Evolutionary conservation across 352 stramenopile genomes (phyloP), one percentile per base, ranked within the genome.

Genomic region (Globisporangium cylindrosporum): DNA sequence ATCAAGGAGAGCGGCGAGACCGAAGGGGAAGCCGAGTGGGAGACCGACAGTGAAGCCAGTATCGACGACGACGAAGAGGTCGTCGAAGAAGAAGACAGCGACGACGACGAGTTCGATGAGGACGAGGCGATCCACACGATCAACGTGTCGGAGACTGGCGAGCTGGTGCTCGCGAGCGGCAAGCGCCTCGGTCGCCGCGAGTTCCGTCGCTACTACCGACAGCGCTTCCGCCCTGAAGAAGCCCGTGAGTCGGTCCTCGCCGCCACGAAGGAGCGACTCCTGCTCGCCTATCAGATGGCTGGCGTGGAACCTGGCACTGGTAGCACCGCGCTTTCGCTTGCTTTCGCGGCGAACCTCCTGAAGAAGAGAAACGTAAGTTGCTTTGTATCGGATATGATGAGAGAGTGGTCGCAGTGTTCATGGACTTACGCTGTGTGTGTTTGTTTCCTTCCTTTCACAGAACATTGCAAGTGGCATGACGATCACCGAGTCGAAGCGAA

Each of bases 171-270:
- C 9, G 76, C 86, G 9, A 93, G 81, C 67, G 93, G 93, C 38
- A 78, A 85, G 18, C 86, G 90, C 20, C 70, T 98, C 15, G 93
- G 93, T n/a, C 88, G 93, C 27, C 90, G 93, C 59, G 86, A 95
- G 67, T 97, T 94, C 75, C 79, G 80, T 54, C 80, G 89, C 56
- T 98, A 97, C 76, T 98, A 97, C 84, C 91, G 90, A 54, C 92
- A 98, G 75, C 79, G 73, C 54, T 96, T 96, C 76, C 83, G 84
- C 62, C 86, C 84, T 4, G 86, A 96, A 25, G 88, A 96, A 53
- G 74, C 72, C 29, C 83, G 89, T 32, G 85, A 81, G 29, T 91
- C 84, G 15, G 86, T 97, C 51, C 75, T 92, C 36, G 88, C 88
- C 24, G 84, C 78, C 20, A 90, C 83, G 18, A 95, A 93, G 73